Base-by-base conservation (phyloP, 768 basidiomycete genomes). In the Boletus huronensis region DNA sequence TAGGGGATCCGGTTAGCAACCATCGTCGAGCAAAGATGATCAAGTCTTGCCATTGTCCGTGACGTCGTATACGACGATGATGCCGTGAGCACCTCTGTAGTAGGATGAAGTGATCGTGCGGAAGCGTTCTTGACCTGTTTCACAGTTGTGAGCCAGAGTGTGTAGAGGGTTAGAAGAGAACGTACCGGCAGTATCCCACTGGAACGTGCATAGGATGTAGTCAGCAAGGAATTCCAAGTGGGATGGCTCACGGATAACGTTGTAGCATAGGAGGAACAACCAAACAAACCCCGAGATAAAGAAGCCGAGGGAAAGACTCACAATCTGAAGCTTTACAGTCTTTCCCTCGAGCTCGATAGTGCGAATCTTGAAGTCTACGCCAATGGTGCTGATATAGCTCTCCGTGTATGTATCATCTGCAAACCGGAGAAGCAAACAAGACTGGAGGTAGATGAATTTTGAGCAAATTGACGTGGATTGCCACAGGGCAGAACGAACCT, bases 71-170 rank as follows among this genome's bases (percentile, higher is more conserved):
- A 98, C 95, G 47, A 98, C 89, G 66, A 98, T 90, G 70, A 98
- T 98, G 59, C 97, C 97, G 70, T 96, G 93, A 45, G 97, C 97
- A 39, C 97, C 97, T 55, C 97, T 85, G 78, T 99, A 99, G 80
- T 99, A 99, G n/a, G 95, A 93, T 3, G 95, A 93, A 7, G 97
- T 98, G 72, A 99, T 99, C 14, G 97, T 98, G 58, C 97, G 84
- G 88, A 98, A 98, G 29, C 95, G 85, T 74, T 99, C 97, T 73
- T 99, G 97, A 36, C 97, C 90, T 91, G 57, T 58, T 52, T 40
- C 13, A 39, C 23, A 28, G 34, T 17, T n/a, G 28, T 64, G 32
- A 63, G 52, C 34, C 42, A 43, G 39, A 7, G 28, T 39, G 35
- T 36, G 28, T 5, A 32, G 41, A 43, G 41, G 28, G 47, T 19